A percentile compares a stretch with the other conserved stretches of the same genome.
These are phyloP conservation scores for Aspergillus candidus DNA, from an alignment of 2,329 filamentous ascomycete species.

Conservation along the genomic window DNA sequence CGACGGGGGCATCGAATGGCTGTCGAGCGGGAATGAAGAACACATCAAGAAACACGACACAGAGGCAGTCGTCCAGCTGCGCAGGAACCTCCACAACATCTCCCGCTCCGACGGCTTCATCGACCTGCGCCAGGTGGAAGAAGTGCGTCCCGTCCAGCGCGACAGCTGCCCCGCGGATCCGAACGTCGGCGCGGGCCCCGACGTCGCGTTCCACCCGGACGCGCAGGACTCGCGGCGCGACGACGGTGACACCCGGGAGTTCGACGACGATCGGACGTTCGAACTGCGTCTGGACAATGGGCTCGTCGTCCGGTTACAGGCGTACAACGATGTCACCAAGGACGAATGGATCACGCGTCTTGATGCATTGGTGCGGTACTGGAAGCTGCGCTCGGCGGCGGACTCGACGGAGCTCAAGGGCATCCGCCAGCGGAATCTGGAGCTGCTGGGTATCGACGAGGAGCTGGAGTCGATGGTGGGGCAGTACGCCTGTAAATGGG, in stretches of 20 bases:
- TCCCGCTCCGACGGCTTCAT: conserved; percentile 59
- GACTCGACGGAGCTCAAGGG: conserved; percentile 55
- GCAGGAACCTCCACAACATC: conserved; percentile 54
- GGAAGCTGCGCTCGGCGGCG: conserved; percentile 51
- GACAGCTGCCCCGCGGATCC: conserved; percentile 50
- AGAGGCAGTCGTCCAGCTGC: conserved; percentile 54
- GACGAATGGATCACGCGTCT: conserved; percentile 59
- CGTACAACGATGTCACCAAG: conserved; percentile 52
- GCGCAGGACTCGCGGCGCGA: conserved; percentile 42
- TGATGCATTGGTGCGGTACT: conserved; percentile 53
- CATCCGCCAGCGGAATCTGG: conserved; percentile 53
- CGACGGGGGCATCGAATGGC: conserved; percentile 52
- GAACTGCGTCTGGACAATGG: conserved; percentile 58
- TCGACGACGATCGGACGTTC: conserved; percentile 54
- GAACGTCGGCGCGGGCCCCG: conserved; percentile 46
- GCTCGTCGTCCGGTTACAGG: conserved; percentile 55
- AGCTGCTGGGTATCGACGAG: conserved; percentile 58
- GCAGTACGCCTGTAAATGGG: conserved; percentile 63
- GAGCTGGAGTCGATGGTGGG: conserved; percentile 59
- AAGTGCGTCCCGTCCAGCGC: conserved; percentile 51
- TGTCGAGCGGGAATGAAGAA: conserved; percentile 43
- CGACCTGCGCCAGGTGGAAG: conserved; percentile 52
- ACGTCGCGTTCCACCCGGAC: conserved; percentile 52
- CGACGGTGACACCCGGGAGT: conserved; percentile 48
- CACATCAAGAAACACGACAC: conserved; percentile 49